Evolutionary conservation across 1,284 basidiomycete genomes (phyloP).

Genomic region (Fomitiporia mediterranea): DNA sequence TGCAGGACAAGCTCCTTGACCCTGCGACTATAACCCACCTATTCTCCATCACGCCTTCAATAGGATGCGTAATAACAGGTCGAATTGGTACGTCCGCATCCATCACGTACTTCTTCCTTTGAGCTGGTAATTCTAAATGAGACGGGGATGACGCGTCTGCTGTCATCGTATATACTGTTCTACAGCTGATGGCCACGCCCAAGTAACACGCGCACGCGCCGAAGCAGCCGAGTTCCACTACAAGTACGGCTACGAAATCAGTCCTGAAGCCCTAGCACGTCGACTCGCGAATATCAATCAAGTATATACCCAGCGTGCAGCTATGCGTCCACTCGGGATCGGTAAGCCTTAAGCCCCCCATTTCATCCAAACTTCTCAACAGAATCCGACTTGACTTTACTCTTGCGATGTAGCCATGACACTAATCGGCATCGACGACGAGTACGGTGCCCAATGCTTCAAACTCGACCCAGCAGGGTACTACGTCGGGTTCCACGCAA

Average conservation of each 20-base stretch:
- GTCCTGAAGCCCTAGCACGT: slow-evolving; percentile 90
- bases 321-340: slow-evolving; percentile 95
- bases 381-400: neutral
- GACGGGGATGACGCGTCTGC: slow-evolving; percentile 13
- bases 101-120: no score
- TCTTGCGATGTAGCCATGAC: slow-evolving; percentile 76
- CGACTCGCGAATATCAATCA: slow-evolving; percentile 98
- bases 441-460: slow-evolving; percentile 91
- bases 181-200: slow-evolving; percentile 92
- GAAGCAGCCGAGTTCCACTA: slow-evolving; percentile 96
- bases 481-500: slow-evolving; percentile 98
- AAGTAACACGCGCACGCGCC: slow-evolving; percentile 82
- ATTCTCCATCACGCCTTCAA: slow-evolving; percentile 93
- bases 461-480: slow-evolving; percentile 99
- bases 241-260: slow-evolving; percentile 98
- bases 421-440: slow-evolving; percentile 88
- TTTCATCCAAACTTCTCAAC: neutral
- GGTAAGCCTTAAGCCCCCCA: slow-evolving; percentile 46
- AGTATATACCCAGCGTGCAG: slow-evolving; percentile 96
- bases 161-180: no score
- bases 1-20: slow-evolving; percentile 95
- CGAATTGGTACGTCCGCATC: slow-evolving; percentile 80
- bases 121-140: no score
- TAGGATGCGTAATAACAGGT: slow-evolving; percentile 98
- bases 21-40: slow-evolving; percentile 93